phyloP scores from a whole-genome alignment of 495 filamentous ascomycete genomes.

The Penicillium lagena region DNA sequence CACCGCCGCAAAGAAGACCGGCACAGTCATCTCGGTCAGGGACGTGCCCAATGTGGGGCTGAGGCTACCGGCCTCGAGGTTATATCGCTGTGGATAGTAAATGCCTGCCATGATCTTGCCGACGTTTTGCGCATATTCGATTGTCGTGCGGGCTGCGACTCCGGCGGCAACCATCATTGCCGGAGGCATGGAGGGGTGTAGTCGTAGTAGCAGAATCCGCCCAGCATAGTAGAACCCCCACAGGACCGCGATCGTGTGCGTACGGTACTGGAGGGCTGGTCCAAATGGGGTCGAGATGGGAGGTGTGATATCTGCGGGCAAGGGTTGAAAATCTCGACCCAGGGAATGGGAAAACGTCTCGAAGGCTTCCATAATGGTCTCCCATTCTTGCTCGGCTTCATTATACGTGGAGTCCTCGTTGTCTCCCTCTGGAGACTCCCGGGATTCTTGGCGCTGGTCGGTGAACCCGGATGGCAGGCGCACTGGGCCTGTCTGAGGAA shows the following conservation, averaged over 20 bases:
- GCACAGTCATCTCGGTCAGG: constrained; percentile 71
- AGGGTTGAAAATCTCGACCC: constrained; percentile 68
- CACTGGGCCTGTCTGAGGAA: constrained; percentile 34
- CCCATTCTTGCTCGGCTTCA: constrained; percentile 75
- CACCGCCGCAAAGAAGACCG: constrained; percentile 79
- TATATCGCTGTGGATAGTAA: constrained; percentile 54
- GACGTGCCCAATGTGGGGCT: constrained; percentile 77
- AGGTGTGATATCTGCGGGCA: constrained; percentile 63
- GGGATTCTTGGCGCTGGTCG: constrained; percentile 11
- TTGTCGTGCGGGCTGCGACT: constrained; percentile 63
- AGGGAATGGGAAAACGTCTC: constrained; percentile 57
- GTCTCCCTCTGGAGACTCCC: constrained; percentile 18
- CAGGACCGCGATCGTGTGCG: constrained; percentile 76
- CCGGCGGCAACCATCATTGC: constrained; percentile 80
- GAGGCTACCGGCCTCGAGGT: constrained; percentile 48
- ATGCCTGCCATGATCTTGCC: constrained; percentile 79
- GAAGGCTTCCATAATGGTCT: constrained; percentile 64
- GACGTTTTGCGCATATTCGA: constrained; percentile 61
- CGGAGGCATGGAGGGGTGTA: constrained; percentile 86
- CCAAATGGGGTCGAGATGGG: constrained; percentile 73
- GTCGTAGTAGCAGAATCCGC: constrained; percentile 67
- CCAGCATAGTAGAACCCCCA: constrained; percentile 81
- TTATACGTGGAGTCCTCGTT: constrained; percentile 54
- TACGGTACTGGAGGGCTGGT: constrained; percentile 72
- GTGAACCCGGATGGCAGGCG: constrained; percentile 37